Evolutionary conservation across 495 filamentous ascomycete species (phyloP), one percentile per base, ranked within the genome.

Genomic region (Massariosphaeria phaeospora): DNA sequence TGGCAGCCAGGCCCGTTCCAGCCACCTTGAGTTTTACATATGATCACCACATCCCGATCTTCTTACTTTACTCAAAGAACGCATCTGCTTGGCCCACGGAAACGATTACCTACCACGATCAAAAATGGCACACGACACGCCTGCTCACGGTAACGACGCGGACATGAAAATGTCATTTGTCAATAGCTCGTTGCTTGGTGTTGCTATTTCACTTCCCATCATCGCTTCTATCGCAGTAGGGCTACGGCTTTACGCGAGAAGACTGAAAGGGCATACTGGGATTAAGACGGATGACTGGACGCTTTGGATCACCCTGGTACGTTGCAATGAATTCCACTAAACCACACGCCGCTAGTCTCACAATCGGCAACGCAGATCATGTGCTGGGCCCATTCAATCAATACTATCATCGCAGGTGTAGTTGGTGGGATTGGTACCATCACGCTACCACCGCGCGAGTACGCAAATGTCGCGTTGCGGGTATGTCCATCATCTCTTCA

Each of bases 381-480:
- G 2, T 59, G 48, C 30, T 59, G 55, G 48, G 55, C 20, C 13
- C 55, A 59, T 30, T 52, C 43, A 3, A 47, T 52, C 40, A 59
- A 52, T 30, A 52, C 55, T 11, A 46, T 59, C 13, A 27, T 59
- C 18, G 40, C 40, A 2, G 55, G 39, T 30, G 29, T 17, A 23
- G 44, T 59, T 33, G 55, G 55, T 13, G 55, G 55, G 2, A 50
- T 59, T 12, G 36, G 48, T 24, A 42, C 30, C 5, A 59, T 59
- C 39, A 33, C 23, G 4, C 15, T 52, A 5, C 17, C 47, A n/a
- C 55, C 55, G 7, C 48, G 34, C 6, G 48, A 59, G n/a, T 59
- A 59, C 23, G 39, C 55, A 17, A 46, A 59, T 18, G 25, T 59
- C 5, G 54, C 54, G 2, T 29, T 57, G 6, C 33, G 54, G 9